These are phyloP conservation scores for Colletotrichum tabaci DNA, from an alignment of 2,329 filamentous ascomycete genomes.

Conservation along the genomic window DNA sequence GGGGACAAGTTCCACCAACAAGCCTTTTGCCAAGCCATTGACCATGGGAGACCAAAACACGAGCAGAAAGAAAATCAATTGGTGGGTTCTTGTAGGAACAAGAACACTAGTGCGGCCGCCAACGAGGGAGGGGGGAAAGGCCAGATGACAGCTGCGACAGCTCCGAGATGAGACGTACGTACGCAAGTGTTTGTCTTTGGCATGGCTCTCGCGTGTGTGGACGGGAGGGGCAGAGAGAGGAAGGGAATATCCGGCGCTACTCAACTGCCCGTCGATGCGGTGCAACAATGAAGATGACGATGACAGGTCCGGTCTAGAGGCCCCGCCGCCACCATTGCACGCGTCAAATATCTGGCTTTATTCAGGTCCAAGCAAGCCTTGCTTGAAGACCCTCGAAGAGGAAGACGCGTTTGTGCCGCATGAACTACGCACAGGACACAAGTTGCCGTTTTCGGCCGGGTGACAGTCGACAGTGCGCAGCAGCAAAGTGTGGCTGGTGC, in stretches of 20 bases:
- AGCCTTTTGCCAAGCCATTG: slow-evolving; percentile 31
- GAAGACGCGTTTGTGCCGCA: slow-evolving; percentile 8
- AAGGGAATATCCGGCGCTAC: slow-evolving; percentile 6
- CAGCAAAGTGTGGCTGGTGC: slow-evolving; percentile 35
- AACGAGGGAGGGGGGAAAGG: slow-evolving; percentile 15
- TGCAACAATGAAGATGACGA: background rate
- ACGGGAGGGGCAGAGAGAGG: background rate
- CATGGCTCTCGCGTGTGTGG: background rate
- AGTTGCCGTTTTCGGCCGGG: slow-evolving; percentile 24
- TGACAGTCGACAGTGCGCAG: background rate
- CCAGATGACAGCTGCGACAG: slow-evolving; percentile 27
- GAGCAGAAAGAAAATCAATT: slow-evolving; percentile 28
- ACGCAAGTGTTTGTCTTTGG: slow-evolving; percentile 12
- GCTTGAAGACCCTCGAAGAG: slow-evolving; percentile 33
- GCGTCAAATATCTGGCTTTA: slow-evolving; percentile 17
- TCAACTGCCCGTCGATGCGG: background rate
- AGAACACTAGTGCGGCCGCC: slow-evolving; percentile 13
- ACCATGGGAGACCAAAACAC: slow-evolving; percentile 30
- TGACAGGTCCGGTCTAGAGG: background rate
- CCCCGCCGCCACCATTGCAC: slow-evolving; percentile 30
- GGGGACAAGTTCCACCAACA: slow-evolving; percentile 33
- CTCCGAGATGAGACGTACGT: slow-evolving; percentile 32
- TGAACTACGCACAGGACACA: slow-evolving; percentile 29
- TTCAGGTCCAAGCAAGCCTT: slow-evolving; percentile 26
- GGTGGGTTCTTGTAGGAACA: slow-evolving; percentile 15